Evolutionary conservation across 345 rosid species (phyloP), one percentile per base, ranked within the genome.

Genomic region (Eucalyptus cladocalyx): DNA sequence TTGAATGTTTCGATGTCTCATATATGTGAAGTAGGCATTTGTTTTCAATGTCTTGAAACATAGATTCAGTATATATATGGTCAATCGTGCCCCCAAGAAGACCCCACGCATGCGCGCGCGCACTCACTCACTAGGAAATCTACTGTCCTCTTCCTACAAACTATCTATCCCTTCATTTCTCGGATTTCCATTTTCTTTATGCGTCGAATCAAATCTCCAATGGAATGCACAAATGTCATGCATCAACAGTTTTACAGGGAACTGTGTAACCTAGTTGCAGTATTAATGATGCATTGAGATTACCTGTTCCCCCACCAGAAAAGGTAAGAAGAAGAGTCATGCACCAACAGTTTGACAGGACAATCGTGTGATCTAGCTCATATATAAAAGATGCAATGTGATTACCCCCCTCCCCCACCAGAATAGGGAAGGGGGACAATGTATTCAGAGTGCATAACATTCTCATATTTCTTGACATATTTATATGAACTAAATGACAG

Each of bases 51-150:
- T 47, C 48, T 47, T 47, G 48, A 47, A 47, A 47, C 48, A 47
- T 47, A 47, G 48, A 47, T 4, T 47, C 48, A 47, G 62, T 56
- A n/a, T 15, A 67, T 16, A n/a, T n/a, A 15, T 15, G 8, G 21
- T 67, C 21, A 4, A 67, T n/a, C 8, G 37, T n/a, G 40, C 11
- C 21, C 40, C 76, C 19, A n/a, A n/a, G 14, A 4, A 58, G 30
- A 58, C 30, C 6, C n/a, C 28, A 58, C 3, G 1, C 14, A 24
- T 13, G 5, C 13, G 2, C 56, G 4, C 18, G 0, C 53, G 0
- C 60, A 54, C 60, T 0, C 32, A 62, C 15, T 4, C n/a, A 1
- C n/a, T 16, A 30, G 8, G n/a, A 12, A 62, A 62, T 14, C 72
- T 30, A 62, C 72, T 7, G 2, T 6, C 3, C 18, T 62, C 34